These are phyloP conservation scores for Diaporthe eres DNA, from an alignment of 2,329 filamentous ascomycete genomes.

Conservation along the genomic window DNA sequence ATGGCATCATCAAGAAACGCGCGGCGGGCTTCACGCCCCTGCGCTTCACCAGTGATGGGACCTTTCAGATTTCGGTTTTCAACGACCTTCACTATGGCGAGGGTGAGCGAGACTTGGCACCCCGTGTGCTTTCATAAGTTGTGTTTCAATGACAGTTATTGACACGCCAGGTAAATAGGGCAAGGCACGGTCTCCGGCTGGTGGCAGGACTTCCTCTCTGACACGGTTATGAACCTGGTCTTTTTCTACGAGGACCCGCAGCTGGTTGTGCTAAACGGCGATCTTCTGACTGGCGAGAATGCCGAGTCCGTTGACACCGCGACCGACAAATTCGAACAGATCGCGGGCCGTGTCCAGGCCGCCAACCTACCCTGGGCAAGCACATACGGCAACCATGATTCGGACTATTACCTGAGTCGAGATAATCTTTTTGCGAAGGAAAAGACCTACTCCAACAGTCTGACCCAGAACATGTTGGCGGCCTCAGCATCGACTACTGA, in stretches of 20 bases:
- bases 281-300: constrained; percentile 69
- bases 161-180: constrained; percentile 51
- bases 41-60: constrained; percentile 29
- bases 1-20: constrained; percentile 10
- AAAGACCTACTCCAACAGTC: constrained; percentile 38
- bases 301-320: constrained; percentile 56
- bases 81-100: constrained; percentile 81
- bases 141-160: constrained; percentile 50
- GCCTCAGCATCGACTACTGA: constrained; percentile 21
- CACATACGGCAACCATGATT: constrained; percentile 68
- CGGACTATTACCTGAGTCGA: constrained; percentile 61
- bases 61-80: constrained; percentile 67
- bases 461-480: constrained; percentile 37
- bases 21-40: constrained; percentile 22
- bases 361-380: constrained; percentile 63
- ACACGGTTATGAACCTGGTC: constrained; percentile 62
- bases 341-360: constrained; percentile 60
- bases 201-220: constrained; percentile 52
- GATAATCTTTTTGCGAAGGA: constrained; percentile 33
- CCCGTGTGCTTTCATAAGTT: neutral
- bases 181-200: constrained; percentile 19
- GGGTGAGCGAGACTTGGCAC: constrained; percentile 55
- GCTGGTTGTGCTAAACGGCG: constrained; percentile 69
- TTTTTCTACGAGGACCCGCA: constrained; percentile 59
- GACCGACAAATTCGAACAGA: constrained; percentile 60